These are phyloP conservation scores for Ganoderma sinense DNA, from an alignment of 1,284 basidiomycete species.

Conservation along the genomic window DNA sequence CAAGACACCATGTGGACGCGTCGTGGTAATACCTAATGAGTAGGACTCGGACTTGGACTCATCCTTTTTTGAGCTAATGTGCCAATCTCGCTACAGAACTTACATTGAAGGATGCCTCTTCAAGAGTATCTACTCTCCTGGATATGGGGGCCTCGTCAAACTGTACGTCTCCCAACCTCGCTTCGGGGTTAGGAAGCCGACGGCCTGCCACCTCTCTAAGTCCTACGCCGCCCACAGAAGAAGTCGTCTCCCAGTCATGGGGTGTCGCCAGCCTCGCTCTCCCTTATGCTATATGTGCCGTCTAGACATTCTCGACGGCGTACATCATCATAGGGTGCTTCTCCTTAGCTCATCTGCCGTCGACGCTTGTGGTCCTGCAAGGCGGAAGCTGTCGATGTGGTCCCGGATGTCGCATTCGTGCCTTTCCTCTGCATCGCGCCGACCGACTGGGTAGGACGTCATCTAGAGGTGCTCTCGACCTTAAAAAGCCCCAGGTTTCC, in stretches of 20 bases:
- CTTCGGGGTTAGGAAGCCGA: not conserved
- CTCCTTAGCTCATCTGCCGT: not conserved
- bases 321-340: not conserved
- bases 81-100: not conserved
- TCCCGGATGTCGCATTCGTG: not conserved
- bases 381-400: constrained; percentile 21
- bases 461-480: not conserved
- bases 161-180: not conserved
- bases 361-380: not conserved
- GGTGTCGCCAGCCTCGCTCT: not conserved
- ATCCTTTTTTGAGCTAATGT: not conserved
- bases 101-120: not conserved
- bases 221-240: not conserved
- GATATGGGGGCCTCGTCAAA: not conserved
- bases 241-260: not conserved
- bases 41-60: not conserved
- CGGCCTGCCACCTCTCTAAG: not conserved
- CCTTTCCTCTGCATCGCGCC: not conserved
- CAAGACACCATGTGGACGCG: not conserved
- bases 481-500: not conserved
- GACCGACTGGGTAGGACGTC: not conserved
- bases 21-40: not conserved
- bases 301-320: not conserved
- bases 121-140: not conserved
- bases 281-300: not conserved